Evolutionary conservation across 2,329 filamentous ascomycete species (phyloP), one percentile per base, ranked within the genome.

Genomic region (Harringtonia lauricola): DNA sequence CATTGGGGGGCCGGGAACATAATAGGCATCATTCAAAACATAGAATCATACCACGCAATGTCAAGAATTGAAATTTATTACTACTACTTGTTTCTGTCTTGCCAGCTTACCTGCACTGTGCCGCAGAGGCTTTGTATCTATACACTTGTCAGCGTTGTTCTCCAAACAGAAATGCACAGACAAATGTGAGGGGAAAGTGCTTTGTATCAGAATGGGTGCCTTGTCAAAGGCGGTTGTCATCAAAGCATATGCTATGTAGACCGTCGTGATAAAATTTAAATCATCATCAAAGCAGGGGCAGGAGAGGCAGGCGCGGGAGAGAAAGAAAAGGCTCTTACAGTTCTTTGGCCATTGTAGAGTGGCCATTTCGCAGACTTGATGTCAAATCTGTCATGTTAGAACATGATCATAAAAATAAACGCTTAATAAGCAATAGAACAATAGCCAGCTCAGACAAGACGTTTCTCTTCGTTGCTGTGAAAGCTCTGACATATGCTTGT

Each of bases 401-500:
- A 31, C 35, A 36, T 21, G 13, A 17, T 21, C 15, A 34, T 14
- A 17, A 34, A 36, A n/a, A n/a, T n/a, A 31, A 34, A 29, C 17
- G 14, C 13, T 24, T 21, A 35, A 12, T 8, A 35, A 37, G 15
- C 26, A 31, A 36, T 13, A 5, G 82, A 19, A 14, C n/a, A 74
- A 70, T 64, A 70, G 63, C 37, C 19, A 36, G 33, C 49, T 69
- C 66, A 69, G 66, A 64, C 56, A 65, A 57, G 60, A 68, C 64
- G 57, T 43, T 51, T 65, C 55, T 76, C 73, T 60, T 72, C 64
- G 59, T 57, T 48, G 68, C 69, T 61, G 61, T 62, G 51, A 51
- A 68, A 72, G 79, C 87, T 94, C 81, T 74, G 87, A 94, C 86
- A 94, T 94, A 94, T 94, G 86, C 86, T 94, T 94, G 87, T 94